phyloP scores from a whole-genome alignment of 1,139 yeast species.

The Geotrichum reessii region DNA sequence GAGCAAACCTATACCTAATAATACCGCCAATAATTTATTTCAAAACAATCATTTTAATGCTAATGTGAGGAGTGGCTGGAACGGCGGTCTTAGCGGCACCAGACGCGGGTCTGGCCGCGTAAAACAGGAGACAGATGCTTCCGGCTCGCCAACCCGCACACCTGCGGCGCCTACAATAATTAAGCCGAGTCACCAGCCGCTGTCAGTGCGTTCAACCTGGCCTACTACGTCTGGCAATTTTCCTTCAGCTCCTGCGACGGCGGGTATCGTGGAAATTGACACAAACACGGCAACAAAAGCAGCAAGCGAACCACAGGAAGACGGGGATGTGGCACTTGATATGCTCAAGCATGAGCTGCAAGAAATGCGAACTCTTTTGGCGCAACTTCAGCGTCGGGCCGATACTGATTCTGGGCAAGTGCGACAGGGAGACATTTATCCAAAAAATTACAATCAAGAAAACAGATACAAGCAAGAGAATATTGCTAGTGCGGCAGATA shows the following conservation, averaged over 20 bases:
- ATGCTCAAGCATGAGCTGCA: not conserved
- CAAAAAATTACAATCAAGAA: no score
- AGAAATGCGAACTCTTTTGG: not conserved
- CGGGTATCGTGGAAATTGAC: no score
- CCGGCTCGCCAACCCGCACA: not conserved
- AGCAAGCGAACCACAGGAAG: not conserved
- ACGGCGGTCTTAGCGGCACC: not conserved
- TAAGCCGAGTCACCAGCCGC: not conserved
- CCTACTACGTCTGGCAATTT: not conserved
- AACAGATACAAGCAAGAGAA: no score
- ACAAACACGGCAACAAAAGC: not conserved
- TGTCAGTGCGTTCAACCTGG: not conserved
- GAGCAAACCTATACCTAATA: not conserved
- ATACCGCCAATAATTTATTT: not conserved
- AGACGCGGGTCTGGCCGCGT: slow-evolving; percentile 2
- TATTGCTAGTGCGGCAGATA: no score
- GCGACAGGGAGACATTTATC: no score
- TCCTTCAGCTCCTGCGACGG: not conserved
- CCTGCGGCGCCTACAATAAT: not conserved
- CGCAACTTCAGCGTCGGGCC: not conserved
- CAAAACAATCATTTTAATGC: not conserved
- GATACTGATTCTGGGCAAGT: not conserved
- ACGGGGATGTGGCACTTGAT: not conserved
- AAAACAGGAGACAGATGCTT: not conserved
- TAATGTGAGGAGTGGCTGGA: not conserved